Conservation (phyloP, 768 basidiomycete species). For the Sarcodon sp. region DNA sequence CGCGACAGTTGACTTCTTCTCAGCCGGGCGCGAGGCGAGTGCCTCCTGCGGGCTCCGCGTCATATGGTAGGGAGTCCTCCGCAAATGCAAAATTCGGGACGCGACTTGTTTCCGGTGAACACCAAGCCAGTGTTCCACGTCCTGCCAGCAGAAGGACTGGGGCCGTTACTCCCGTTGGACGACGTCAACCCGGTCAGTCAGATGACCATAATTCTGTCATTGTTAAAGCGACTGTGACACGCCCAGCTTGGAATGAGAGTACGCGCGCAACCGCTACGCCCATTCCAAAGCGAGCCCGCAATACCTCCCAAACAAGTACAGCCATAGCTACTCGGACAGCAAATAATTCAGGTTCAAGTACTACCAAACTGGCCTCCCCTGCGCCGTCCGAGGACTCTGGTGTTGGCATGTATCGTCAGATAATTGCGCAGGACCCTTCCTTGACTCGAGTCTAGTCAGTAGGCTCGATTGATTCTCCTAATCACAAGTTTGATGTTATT, state of each 20-base stretch:
- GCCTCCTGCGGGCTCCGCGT: slow-evolving; percentile 30
- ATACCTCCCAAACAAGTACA: slow-evolving; percentile 46
- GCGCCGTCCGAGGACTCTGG: slow-evolving; percentile 75
- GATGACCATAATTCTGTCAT: slow-evolving; percentile 53
- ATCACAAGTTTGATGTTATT: slow-evolving; percentile 3
- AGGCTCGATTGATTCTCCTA: slow-evolving; percentile 9
- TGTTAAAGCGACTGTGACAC: slow-evolving; percentile 55
- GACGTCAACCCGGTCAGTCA: slow-evolving; percentile 27
- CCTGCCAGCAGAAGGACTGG: slow-evolving; percentile 53
- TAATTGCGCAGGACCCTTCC: slow-evolving; percentile 65
- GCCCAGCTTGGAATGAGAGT: slow-evolving; percentile 57
- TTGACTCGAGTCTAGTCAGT: slow-evolving; percentile 25
- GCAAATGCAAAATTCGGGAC: slow-evolving; percentile 91
- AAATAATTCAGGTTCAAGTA: slow-evolving; percentile 8
- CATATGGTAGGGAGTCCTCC: slow-evolving; percentile 70
- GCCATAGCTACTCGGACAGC: slow-evolving; percentile 36
- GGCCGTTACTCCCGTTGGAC: slow-evolving; percentile 25
- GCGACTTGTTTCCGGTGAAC: slow-evolving; percentile 59
- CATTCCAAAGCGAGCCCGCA: slow-evolving; percentile 46
- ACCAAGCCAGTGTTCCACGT: slow-evolving; percentile 27
- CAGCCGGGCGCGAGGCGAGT: slow-evolving; percentile 19
- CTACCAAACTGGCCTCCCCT: slow-evolving; percentile 44
- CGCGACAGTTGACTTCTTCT: slow-evolving; percentile 13
- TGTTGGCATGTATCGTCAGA: slow-evolving; percentile 73
- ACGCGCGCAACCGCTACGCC: slow-evolving; percentile 26